Percentiles rank a stretch among this genome's conserved stretches.
Evolutionary conservation across 73 alveolate species (phyloP).

Genomic region (Effrenium voratum): DNA sequence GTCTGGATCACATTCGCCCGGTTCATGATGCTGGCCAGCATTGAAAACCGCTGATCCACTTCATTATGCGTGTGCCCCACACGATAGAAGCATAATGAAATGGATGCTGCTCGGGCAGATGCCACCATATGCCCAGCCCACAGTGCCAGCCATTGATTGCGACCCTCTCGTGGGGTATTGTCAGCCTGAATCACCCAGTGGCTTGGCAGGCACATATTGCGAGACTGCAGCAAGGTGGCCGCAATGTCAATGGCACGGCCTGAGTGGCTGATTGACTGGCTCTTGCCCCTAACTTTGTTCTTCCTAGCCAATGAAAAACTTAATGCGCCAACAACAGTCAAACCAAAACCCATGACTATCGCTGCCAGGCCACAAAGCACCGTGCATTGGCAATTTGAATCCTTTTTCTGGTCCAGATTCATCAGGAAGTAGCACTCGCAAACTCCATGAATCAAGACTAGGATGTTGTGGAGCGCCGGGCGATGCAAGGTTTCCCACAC

Average conservation of each 20-base stretch:
- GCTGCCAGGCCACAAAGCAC: slow-evolving; percentile 5
- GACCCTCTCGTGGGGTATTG: neutral
- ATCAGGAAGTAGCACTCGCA: neutral
- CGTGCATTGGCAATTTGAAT: neutral
- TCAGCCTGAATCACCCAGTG: slow-evolving; percentile 16
- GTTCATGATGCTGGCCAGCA: neutral
- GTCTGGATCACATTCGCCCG: no score
- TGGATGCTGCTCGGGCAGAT: neutral
- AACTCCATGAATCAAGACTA: neutral
- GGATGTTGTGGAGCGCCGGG: neutral
- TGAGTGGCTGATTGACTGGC: no score
- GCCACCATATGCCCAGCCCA: neutral
- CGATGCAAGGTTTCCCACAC: neutral
- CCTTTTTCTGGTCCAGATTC: slow-evolving; percentile 1
- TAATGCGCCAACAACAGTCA: neutral
- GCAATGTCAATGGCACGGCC: neutral
- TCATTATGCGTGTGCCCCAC: slow-evolving; percentile 27
- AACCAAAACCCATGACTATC: neutral
- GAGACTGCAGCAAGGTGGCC: neutral
- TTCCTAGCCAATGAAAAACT: neutral
- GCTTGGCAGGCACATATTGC: neutral
- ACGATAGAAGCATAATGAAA: neutral
- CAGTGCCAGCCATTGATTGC: neutral
- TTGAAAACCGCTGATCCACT: neutral
- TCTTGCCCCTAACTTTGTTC: neutral